Conservation (phyloP, 352 stramenopile species). For the Phytophthora hibernalis region DNA sequence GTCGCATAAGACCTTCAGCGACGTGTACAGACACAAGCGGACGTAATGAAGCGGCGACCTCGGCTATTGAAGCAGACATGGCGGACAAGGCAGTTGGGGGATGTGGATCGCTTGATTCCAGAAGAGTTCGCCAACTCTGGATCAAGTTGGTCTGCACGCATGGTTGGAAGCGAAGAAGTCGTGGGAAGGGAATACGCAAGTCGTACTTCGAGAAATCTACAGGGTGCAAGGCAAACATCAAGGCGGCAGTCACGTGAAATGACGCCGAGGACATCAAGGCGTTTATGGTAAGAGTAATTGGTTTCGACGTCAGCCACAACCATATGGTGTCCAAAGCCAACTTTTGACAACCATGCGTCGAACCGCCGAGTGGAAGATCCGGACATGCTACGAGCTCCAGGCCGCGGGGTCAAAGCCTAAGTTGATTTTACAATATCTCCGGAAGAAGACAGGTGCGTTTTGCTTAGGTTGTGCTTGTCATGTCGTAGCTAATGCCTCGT, state of each 20-base stretch:
- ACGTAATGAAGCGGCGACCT: neutral
- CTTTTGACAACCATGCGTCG: slow-evolving; percentile 8
- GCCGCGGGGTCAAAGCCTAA: slow-evolving; percentile 3
- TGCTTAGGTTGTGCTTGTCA: too few species aligned
- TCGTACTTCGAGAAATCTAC: slow-evolving; percentile 11
- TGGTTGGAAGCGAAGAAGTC: slow-evolving; percentile 11
- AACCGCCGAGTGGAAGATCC: neutral
- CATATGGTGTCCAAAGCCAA: neutral
- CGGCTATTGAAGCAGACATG: neutral
- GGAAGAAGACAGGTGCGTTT: neutral
- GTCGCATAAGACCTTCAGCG: neutral
- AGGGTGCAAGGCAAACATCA: slow-evolving; percentile 3
- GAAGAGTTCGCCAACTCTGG: slow-evolving; percentile 7
- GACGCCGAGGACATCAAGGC: too few species aligned
- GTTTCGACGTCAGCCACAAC: slow-evolving; percentile 7
- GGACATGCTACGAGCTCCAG: slow-evolving; percentile 7
- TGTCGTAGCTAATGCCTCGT: too few species aligned
- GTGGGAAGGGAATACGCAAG: slow-evolving; percentile 4
- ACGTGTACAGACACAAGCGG: too few species aligned
- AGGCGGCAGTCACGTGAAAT: slow-evolving; percentile 10
- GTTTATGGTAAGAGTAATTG: too few species aligned
- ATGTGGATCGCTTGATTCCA: neutral
- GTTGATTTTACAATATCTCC: slow-evolving; percentile 9
- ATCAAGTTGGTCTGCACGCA: slow-evolving; percentile 7
- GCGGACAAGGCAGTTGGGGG: neutral